Percentiles rank a stretch among this genome's conserved stretches.
Conservation (phyloP, 331 rosid species). For the Rosa hybrid region DNA sequence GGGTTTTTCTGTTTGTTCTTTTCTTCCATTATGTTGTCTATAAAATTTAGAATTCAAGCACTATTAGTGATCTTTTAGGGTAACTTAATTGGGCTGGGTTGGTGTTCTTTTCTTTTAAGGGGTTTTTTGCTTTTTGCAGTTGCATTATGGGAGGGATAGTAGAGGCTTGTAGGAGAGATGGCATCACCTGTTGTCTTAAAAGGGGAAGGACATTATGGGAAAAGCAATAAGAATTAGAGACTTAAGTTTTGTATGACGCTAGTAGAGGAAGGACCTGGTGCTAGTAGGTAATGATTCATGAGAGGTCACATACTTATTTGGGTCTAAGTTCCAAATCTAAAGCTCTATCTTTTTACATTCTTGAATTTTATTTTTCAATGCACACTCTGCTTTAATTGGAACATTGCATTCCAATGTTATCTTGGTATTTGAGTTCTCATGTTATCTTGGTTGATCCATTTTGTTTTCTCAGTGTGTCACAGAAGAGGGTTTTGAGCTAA, state of each 20-base stretch:
- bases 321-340: background rate
- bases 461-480: conserved; percentile 67
- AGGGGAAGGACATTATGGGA: background rate
- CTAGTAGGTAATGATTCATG: background rate
- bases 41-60: background rate
- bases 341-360: background rate
- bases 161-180: background rate
- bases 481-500: conserved; percentile 88
- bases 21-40: background rate
- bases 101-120: background rate
- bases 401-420: background rate
- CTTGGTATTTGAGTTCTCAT: conserved; percentile 14
- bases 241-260: background rate
- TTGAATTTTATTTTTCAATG: background rate
- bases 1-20: background rate
- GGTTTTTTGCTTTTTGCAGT: background rate
- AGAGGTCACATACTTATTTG: background rate
- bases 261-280: too few species aligned
- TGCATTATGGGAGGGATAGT: background rate
- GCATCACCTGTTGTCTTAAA: background rate
- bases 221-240: background rate
- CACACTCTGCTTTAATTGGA: too few species aligned
- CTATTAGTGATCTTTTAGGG: background rate
- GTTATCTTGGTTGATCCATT: conserved; percentile 23
- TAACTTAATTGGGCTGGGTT: background rate